A percentile compares a stretch with the other conserved stretches of the same genome.
Evolutionary conservation across 108 stramenopile species (phyloP).

Genomic region (Cyclostephanos tholiformis): DNA sequence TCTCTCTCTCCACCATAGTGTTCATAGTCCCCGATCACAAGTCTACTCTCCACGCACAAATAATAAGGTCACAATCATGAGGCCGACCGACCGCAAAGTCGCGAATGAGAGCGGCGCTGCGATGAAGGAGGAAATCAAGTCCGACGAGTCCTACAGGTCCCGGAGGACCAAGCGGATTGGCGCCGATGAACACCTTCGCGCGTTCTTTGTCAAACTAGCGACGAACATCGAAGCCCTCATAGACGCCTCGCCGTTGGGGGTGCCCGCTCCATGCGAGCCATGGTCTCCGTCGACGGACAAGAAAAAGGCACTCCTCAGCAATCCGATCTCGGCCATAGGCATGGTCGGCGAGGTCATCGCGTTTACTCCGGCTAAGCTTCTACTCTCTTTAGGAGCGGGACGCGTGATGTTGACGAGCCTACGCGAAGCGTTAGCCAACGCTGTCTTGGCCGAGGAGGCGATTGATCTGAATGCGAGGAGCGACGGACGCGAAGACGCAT

Average conservation of each 20-base stretch:
- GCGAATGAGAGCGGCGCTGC: not conserved
- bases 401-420: slow-evolving; percentile 16
- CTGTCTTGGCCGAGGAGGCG: slow-evolving; percentile 20
- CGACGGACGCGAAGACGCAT: not conserved
- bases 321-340: slow-evolving; percentile 19
- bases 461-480: not conserved
- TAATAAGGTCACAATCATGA: not conserved
- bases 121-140: not conserved
- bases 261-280: slow-evolving; percentile 23
- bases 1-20: not conserved
- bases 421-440: slow-evolving; percentile 18
- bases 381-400: slow-evolving; percentile 8
- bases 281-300: slow-evolving; percentile 22
- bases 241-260: slow-evolving; percentile 27
- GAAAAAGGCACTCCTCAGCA: slow-evolving; percentile 18
- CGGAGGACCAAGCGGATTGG: not conserved
- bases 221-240: slow-evolving; percentile 26
- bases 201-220: slow-evolving; percentile 16
- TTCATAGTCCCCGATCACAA: not conserved
- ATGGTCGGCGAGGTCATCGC: slow-evolving; percentile 14
- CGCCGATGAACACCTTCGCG: slow-evolving; percentile 3
- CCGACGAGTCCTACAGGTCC: not conserved
- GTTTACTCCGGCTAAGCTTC: not conserved
- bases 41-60: not conserved
- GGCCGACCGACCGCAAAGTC: slow-evolving; percentile 2